Evolutionary conservation across 1,284 basidiomycete genomes (phyloP), one percentile per base, ranked within the genome.

Genomic region (Neolentinus lepideus): DNA sequence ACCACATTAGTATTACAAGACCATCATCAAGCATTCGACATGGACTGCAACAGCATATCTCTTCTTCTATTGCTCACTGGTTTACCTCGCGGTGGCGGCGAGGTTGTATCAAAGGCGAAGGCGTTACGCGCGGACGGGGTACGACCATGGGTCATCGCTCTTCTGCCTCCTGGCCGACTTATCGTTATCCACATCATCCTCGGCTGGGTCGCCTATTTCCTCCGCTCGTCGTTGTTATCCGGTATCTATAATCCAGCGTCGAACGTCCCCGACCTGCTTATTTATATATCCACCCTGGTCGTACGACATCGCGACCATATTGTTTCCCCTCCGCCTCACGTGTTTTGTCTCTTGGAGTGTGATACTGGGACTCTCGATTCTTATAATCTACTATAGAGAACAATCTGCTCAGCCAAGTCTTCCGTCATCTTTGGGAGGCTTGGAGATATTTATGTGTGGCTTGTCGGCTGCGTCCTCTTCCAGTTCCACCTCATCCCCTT

Each of bases 31-130:
- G 38, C 38, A 43, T 43, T 43, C 16, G 19, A 16, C 38, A 43
- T 43, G 38, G 38, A 43, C n/a, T 43, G 38, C 38, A 43, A 43
- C 38, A 16, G 38, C 38, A 43, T 25, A 24, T 50, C 47, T 50
- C 27, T 26, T 25, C n/a, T 50, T 10, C 47, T 14, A 47, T 19
- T 25, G 33, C 33, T n/a, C 38, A 43, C 12, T 43, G 38, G 38
- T 43, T 43, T 43, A 43, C 38, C 38, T 43, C 38, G 38, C 38
- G 16, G 8, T 9, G 45, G 24, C 10, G 21, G 27, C 27, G 47
- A 50, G 47, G 47, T 50, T 50, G 47, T 50, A 50, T 50, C 47
- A 50, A 50, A 50, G 25, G 47, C 24, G 21, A 50, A 14, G 47
- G 12, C 27, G 27, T 50, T 26, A 29, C 12, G 38, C 8, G 16